phyloP scores from a whole-genome alignment of 1,284 basidiomycete genomes.

The Ceratobasidium sp. region DNA sequence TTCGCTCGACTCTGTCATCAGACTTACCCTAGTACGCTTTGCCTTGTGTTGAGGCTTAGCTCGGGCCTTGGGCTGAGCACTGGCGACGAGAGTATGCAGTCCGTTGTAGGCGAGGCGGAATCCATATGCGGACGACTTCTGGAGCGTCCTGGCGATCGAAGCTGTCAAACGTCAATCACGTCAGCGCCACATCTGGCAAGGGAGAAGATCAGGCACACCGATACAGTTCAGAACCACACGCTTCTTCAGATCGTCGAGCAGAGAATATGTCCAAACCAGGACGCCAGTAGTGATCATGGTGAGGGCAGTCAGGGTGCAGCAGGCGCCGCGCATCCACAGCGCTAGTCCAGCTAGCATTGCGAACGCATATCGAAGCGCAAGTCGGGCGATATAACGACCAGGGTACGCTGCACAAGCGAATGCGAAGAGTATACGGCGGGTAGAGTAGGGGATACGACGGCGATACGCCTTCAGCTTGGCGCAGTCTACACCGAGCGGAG shows the following conservation, averaged over 20 bases:
- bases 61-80: too few relatives aligned
- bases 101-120: neutral
- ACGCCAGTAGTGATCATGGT: neutral
- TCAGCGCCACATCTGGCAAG: neutral
- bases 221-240: neutral
- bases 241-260: neutral
- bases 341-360: neutral
- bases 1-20: too few relatives aligned
- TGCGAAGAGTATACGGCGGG: too few relatives aligned
- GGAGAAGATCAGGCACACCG: constrained; percentile 1
- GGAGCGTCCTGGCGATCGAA: neutral
- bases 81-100: neutral
- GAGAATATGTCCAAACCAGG: neutral
- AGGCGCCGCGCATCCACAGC: too few relatives aligned
- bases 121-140: too few relatives aligned
- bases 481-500: too few relatives aligned
- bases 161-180: neutral
- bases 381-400: neutral
- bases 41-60: too few relatives aligned
- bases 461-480: neutral
- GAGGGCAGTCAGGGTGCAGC: too few relatives aligned
- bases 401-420: neutral
- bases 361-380: too few relatives aligned
- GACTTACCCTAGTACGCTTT: too few relatives aligned
- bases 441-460: neutral